Base-by-base conservation (phyloP, 495 filamentous ascomycete species). In the Penicillium chermesinum region DNA sequence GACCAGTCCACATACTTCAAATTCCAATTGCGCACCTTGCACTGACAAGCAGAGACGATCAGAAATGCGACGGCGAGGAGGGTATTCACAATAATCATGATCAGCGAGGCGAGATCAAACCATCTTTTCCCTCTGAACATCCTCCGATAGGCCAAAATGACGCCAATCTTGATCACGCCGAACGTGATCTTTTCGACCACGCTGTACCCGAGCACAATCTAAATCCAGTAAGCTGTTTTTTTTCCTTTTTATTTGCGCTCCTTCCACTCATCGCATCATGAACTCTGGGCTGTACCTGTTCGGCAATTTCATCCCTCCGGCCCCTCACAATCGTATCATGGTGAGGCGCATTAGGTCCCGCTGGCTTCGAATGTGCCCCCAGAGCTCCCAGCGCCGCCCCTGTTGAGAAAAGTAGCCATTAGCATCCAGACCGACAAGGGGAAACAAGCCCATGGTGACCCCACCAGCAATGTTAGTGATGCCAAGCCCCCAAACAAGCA, bases 151-250 rank as follows among this genome's bases (percentile, higher is more conserved):
- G 51, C 33, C 14, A 53, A 17, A 1, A 53, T 40, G 13, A 48
- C 51, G 19, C 35, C 48, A 17, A 45, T 49, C 16, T 48, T 53
- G 21, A 53, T 53, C 9, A 49, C 45, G 7, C 44, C 45, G 22
- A 49, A 53, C 2, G 45, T 41, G 19, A 53, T 40, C 15, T 49
- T 53, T 19, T 53, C 45, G 14, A 53, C 25, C 13, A 53, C 48
- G 19, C 51, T 49, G 33, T 53, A 53, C 20, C 51, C 51, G 12
- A 53, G 51, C 6, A 53, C 46, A 16, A 53, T 53, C 51, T 53
- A 18, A 9, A 5, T 4, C 0, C 5, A 22, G n/a, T 37, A 30
- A 30, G 10, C 10, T 30, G n/a, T n/a, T n/a, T n/a, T n/a, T n/a
- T n/a, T n/a, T n/a, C n/a, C n/a, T n/a, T n/a, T n/a, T n/a, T 41